Base-by-base conservation (phyloP, 768 basidiomycete species). In the Exsudoporus frostii region DNA sequence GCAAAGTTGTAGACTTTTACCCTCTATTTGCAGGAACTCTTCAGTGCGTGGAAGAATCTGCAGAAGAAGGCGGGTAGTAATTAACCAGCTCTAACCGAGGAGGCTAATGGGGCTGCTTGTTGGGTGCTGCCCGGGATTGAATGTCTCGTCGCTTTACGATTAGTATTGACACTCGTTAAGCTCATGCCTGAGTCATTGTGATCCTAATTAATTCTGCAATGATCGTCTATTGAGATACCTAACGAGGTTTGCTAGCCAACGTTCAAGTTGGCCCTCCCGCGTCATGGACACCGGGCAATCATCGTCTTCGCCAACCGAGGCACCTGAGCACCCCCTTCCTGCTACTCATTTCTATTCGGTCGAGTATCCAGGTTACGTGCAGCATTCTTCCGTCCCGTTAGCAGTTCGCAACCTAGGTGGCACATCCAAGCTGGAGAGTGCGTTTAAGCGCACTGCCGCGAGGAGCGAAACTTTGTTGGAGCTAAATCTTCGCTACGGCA, bases 291-390 rank as follows among this genome's bases (percentile, higher is more conserved):
- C 15, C 5, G 33, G 48, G 32, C 58, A 58, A 40, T 27, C 54
- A 3, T 33, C 56, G 4, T 53, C 61, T 10, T 45, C 54, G 10
- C 55, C 65, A 33, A 46, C 51, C n/a, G 57, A 64, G 34, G 79
- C 78, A 0, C 71, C 69, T 15, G 70, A 74, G 36, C 69, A 48
- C 19, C 72, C 78, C 2, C 72, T 92, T 2, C 82, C 85, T 20
- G 73, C 79, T 32, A 74, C 76, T 6, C 75, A 82, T 29, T 88
- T 85, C 66, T 88, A 88, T 65, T 87, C 91, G 5, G 76, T 96
- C 55, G 94, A 97, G 69, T 96, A 93, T 72, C 93, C 93, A 7
- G 93, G 93, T 55, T 91, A 92, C 59, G 85, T 97, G 49, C 71
- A 77, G 14, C 70, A 76, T 4, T 65, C 77, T 1, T 88, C 91